Percentiles rank a stretch among this genome's conserved stretches.
Conservation (phyloP, 2,329 filamentous ascomycete species). For the Diaporthe aspalathi region DNA sequence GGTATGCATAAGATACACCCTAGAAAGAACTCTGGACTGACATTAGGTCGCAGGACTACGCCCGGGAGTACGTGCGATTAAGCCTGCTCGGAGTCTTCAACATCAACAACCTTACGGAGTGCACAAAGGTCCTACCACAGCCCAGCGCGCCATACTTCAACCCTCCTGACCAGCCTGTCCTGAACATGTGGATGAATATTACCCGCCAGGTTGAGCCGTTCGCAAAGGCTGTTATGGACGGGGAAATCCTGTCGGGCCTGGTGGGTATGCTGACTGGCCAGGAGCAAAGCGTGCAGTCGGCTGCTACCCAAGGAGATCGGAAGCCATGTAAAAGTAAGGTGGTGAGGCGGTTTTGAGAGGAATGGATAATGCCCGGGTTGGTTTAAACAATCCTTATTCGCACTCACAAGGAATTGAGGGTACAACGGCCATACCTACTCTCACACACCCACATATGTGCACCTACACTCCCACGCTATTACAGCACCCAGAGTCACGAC, state of each 20-base stretch:
- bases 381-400: too few species aligned
- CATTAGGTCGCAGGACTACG: slow-evolving; percentile 43
- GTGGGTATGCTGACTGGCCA: slow-evolving; percentile 18
- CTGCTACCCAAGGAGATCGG: neutral
- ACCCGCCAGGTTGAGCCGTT: slow-evolving; percentile 5
- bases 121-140: slow-evolving; percentile 51
- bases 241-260: neutral
- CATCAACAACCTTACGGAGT: slow-evolving; percentile 58
- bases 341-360: neutral
- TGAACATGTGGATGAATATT: slow-evolving; percentile 23
- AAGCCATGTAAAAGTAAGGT: neutral
- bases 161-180: slow-evolving; percentile 10
- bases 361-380: too few species aligned
- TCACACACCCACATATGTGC: too few species aligned
- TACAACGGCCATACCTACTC: too few species aligned
- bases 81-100: slow-evolving; percentile 58
- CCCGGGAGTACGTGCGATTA: slow-evolving; percentile 56
- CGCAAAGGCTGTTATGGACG: slow-evolving; percentile 19
- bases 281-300: neutral
- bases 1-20: neutral
- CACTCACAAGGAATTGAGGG: too few species aligned
- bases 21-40: neutral
- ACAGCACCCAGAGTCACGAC: too few species aligned
- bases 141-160: slow-evolving; percentile 16
- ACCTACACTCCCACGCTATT: too few species aligned